These are phyloP conservation scores for Fusarium ambrosium DNA, from an alignment of 2,329 filamentous ascomycete species.

Conservation along the genomic window DNA sequence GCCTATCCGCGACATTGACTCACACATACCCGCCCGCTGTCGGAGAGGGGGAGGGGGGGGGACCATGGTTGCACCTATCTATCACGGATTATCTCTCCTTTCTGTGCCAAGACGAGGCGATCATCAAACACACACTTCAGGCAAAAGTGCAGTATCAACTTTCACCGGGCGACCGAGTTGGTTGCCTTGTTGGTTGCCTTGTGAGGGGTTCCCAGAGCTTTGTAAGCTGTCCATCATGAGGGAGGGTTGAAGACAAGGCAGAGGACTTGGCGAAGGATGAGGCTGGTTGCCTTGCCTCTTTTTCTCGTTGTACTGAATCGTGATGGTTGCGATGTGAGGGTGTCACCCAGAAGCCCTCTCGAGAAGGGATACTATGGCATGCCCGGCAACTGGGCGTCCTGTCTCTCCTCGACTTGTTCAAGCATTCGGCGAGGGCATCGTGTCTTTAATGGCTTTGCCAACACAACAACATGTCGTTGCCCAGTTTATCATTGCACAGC, in stretches of 20 bases:
- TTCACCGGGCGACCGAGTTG: slow-evolving; percentile 2
- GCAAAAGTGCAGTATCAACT: neutral
- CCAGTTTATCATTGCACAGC: neutral
- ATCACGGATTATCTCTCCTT: neutral
- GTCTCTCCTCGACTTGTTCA: neutral
- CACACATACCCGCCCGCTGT: neutral
- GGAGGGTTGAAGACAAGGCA: neutral
- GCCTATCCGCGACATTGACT: neutral
- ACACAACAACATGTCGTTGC: neutral
- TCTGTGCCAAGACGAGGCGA: neutral
- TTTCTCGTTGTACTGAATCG: neutral
- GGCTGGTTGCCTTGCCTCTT: slow-evolving; percentile 6
- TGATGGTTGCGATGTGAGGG: neutral
- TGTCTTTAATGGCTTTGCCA: neutral
- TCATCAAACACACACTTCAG: neutral
- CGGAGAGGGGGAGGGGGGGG: neutral
- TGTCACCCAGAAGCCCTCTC: neutral
- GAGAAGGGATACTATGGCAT: neutral
- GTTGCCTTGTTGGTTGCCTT: slow-evolving; percentile 9
- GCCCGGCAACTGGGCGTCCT: neutral
- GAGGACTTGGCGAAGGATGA: neutral
- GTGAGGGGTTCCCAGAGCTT: slow-evolving; percentile 7
- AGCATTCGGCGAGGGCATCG: neutral
- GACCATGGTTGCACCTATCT: neutral
- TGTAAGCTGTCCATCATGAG: neutral